These are phyloP conservation scores for Anisodus acutangulus DNA, from an alignment of 257 asterid genomes.

Conservation along the genomic window DNA sequence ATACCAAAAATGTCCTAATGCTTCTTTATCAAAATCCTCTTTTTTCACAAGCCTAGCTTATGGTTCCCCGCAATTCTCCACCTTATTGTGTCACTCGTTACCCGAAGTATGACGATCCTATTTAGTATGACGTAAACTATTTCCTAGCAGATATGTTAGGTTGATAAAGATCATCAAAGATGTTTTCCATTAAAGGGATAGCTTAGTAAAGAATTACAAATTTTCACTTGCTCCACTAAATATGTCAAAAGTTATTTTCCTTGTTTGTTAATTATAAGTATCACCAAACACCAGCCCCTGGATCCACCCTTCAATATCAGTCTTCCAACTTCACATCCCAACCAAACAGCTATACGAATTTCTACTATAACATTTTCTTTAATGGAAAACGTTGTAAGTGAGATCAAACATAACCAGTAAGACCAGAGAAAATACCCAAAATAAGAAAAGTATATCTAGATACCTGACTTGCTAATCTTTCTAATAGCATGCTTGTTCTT, in stretches of 20 bases:
- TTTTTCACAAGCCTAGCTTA: background rate
- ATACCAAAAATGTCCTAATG: background rate
- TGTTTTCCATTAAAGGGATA: background rate
- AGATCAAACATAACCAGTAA: background rate
- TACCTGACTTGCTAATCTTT: slow-evolving; percentile 75
- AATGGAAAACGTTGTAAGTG: background rate
- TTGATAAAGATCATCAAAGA: background rate
- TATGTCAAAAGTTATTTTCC: background rate
- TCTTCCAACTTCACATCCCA: background rate
- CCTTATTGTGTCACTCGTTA: background rate
- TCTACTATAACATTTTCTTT: background rate
- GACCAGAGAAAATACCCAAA: background rate
- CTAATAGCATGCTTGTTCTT: slow-evolving; percentile 61
- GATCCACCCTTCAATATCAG: background rate
- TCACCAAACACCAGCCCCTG: background rate
- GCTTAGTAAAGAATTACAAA: background rate
- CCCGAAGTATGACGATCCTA: background rate
- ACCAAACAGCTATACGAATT: background rate
- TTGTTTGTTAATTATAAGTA: background rate
- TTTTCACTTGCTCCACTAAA: background rate
- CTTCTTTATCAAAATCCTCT: background rate
- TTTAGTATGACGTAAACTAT: background rate
- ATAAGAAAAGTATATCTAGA: background rate
- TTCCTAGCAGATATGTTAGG: background rate
- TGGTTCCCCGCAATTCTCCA: background rate